Conservation (phyloP, 768 basidiomycete species). For the Crucibulum laeve region DNA sequence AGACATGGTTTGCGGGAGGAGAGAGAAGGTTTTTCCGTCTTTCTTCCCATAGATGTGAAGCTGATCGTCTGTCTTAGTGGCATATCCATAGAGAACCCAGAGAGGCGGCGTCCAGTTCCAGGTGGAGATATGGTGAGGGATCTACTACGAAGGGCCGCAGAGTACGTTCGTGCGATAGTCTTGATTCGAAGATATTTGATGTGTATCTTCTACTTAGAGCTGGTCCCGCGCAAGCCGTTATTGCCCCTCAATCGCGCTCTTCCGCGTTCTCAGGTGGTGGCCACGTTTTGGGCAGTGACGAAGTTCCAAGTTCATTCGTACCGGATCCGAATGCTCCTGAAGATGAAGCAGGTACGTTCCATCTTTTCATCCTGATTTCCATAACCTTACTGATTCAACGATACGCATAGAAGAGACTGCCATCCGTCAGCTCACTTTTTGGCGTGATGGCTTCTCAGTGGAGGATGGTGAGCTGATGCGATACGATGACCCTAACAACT, state of each 20-base stretch:
- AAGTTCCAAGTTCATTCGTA: conserved; percentile 71
- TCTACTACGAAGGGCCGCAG: conserved; percentile 74
- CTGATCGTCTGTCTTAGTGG: conserved; percentile 48
- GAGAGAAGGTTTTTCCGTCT: conserved; percentile 60
- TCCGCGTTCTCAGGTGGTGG: conserved; percentile 66
- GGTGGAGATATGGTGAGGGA: conserved; percentile 64
- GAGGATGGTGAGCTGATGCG: conserved; percentile 83
- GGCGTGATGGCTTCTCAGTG: conserved; percentile 90
- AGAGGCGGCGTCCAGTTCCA: conserved; percentile 38
- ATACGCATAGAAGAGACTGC: conserved; percentile 43
- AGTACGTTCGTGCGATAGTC: conserved; percentile 42
- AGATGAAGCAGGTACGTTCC: conserved; percentile 19
- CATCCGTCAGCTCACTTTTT: conserved; percentile 80
- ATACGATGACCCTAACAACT: conserved; percentile 77
- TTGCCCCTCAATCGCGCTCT: conserved; percentile 12
- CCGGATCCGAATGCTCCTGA: conserved; percentile 60
- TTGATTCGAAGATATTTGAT: neutral
- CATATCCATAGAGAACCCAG: conserved; percentile 84
- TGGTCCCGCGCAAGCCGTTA: conserved; percentile 22
- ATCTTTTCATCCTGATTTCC: neutral
- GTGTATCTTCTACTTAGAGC: conserved; percentile 20
- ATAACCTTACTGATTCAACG: neutral
- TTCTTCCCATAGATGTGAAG: neutral
- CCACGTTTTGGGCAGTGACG: conserved; percentile 85
- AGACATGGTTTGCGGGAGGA: conserved; percentile 91